Conservation (phyloP, 805 yeast genomes). For the Blastobotrys mokoenaii region DNA sequence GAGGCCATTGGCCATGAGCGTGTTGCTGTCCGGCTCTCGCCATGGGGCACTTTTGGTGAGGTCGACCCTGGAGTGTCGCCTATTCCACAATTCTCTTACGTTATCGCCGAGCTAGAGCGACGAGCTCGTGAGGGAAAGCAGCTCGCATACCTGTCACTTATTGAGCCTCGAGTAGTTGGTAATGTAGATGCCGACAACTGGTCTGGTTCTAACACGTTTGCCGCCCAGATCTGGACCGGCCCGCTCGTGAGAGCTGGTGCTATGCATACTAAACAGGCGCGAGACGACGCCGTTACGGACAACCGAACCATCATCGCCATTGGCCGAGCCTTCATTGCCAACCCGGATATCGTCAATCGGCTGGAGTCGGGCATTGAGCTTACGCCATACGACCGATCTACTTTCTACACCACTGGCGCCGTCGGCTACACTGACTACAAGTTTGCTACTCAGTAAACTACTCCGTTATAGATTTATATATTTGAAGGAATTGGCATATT, state of each 20-base stretch:
- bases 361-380: constrained; percentile 35
- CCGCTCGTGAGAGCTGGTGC: constrained; percentile 19
- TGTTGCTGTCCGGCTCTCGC: constrained; percentile 35
- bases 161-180: constrained; percentile 26
- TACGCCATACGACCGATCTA: constrained; percentile 38
- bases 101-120: constrained; percentile 34
- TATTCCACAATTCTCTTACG: constrained; percentile 35
- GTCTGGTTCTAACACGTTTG: constrained; percentile 11
- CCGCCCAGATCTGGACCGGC: constrained; percentile 19
- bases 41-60: constrained; percentile 12
- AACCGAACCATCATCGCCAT: constrained; percentile 27
- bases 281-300: constrained; percentile 30
- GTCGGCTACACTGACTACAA: constrained; percentile 7
- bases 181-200: constrained; percentile 3
- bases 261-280: constrained; percentile 5
- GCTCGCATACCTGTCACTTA: constrained; percentile 29
- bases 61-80: constrained; percentile 23
- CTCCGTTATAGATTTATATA: not conserved
- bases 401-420: constrained; percentile 33
- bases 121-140: constrained; percentile 28
- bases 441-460: not conserved
- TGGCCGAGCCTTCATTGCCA: constrained; percentile 45
- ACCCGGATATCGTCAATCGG: constrained; percentile 48
- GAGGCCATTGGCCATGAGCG: constrained; percentile 44
- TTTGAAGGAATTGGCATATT: not conserved